Evolutionary conservation across 2,329 filamentous ascomycete species (phyloP).

Genomic region (Huntiella omanensis): DNA sequence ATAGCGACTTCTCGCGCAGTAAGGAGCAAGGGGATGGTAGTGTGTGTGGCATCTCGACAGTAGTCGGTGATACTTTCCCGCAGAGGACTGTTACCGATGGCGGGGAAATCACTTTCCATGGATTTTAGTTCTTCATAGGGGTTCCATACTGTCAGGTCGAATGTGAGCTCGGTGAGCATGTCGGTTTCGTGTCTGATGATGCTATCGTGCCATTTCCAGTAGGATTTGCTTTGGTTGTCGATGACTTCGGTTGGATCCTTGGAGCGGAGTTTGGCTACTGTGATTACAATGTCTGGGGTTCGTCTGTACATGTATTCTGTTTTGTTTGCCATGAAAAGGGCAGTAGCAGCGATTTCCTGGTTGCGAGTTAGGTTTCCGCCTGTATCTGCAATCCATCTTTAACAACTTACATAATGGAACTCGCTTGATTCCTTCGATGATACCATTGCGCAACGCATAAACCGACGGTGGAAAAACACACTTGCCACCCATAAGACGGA

Average conservation of each 20-base stretch:
- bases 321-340: constrained; percentile 88
- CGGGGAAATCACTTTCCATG: constrained; percentile 51
- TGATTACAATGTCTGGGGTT: constrained; percentile 84
- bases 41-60: constrained; percentile 76
- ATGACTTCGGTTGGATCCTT: constrained; percentile 81
- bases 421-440: constrained; percentile 50
- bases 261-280: constrained; percentile 83
- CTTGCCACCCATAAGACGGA: constrained; percentile 81
- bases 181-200: constrained; percentile 85
- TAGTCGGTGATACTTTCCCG: constrained; percentile 86
- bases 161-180: constrained; percentile 79
- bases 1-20: constrained; percentile 66
- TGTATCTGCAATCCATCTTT: neutral
- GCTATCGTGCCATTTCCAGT: constrained; percentile 92
- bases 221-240: constrained; percentile 95
- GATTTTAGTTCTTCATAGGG: constrained; percentile 75
- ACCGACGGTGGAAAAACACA: constrained; percentile 90
- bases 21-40: constrained; percentile 65
- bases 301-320: constrained; percentile 94
- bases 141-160: constrained; percentile 78
- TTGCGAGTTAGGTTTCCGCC: neutral
- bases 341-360: constrained; percentile 69
- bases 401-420: constrained; percentile 65
- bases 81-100: constrained; percentile 63
- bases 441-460: constrained; percentile 74